Conservation (phyloP, 75 land plant species). For the Ceratopteris richardii region DNA sequence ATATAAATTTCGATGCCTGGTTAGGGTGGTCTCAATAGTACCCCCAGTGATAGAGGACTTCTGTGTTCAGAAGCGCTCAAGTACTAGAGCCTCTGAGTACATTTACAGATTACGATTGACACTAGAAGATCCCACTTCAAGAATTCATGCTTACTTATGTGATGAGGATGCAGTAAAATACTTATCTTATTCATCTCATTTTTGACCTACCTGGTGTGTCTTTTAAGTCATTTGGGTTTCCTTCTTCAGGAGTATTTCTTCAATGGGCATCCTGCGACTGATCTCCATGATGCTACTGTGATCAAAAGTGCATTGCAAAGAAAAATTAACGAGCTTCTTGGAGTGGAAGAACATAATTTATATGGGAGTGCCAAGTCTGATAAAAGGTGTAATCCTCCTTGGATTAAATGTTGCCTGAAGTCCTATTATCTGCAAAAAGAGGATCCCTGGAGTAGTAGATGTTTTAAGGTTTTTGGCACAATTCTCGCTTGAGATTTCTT, state of each 20-base stretch:
- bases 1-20: slow-evolving; percentile 60
- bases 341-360: slow-evolving; percentile 15
- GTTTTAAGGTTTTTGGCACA: slow-evolving; percentile 60
- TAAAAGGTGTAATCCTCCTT: slow-evolving; percentile 56
- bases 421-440: slow-evolving; percentile 56
- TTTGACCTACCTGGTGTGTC: neutral
- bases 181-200: no score
- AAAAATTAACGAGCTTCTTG: slow-evolving; percentile 52
- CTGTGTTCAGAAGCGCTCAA: slow-evolving; percentile 13
- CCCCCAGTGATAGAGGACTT: slow-evolving; percentile 53
- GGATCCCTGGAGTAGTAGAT: slow-evolving; percentile 43
- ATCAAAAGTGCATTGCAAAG: slow-evolving; percentile 27
- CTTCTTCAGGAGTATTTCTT: slow-evolving; percentile 78
- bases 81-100: neutral
- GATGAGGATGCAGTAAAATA: slow-evolving; percentile 73
- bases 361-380: slow-evolving; percentile 10
- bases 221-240: no score
- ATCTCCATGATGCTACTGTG: slow-evolving; percentile 13
- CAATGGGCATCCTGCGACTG: slow-evolving; percentile 37
- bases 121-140: slow-evolving; percentile 83
- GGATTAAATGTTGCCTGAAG: slow-evolving; percentile 57
- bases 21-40: slow-evolving; percentile 49
- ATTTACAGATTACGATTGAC: slow-evolving; percentile 59
- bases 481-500: neutral
- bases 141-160: slow-evolving; percentile 63